Evolutionary conservation across 495 filamentous ascomycete genomes (phyloP), one percentile per base, ranked within the genome.

Genomic region (Daldinia loculata): DNA sequence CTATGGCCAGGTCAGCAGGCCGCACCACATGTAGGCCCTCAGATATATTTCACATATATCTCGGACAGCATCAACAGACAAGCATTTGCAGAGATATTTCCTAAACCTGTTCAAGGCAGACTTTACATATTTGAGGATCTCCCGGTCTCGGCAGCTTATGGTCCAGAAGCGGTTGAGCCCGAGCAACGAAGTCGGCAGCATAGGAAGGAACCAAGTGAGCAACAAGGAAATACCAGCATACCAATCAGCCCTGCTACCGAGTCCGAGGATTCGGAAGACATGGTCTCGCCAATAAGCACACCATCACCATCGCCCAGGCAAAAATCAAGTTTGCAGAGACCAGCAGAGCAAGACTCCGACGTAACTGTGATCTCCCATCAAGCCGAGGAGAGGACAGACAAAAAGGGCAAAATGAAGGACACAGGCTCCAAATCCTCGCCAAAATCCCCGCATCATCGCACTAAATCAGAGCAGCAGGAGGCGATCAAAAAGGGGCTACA

Each of bases 11-110:
- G 9, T 17, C 32, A 2, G 22, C n/a, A 5, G 19, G 19, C 17
- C 11, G 9, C n/a, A 27, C 27, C 5, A 30, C 22, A 30, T 22
- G 11, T 29, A 4, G 17, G 52, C 12, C 51, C 36, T 4, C 59
- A n/a, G 2, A 56, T 52, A 22, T 12, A 72, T 41, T n/a, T 63
- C 32, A 43, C 55, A 7, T 30, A 14, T 17, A 56, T 68, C 14
- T 56, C 61, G 6, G 48, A 51, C 11, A 11, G 36, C 7, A 56
- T 53, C 45, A 48, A 55, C 5, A 14, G 39, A 0, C 53, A 8
- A 19, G 63, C 52, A 0, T 26, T 67, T 59, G 29, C 43, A 5
- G 38, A 48, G 30, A 3, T 7, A 3, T 15, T 59, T 19, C 30
- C 24, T 0, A 48, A 50, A 43, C 14, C 55, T n/a, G 15, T 39